Evolutionary conservation across 2,329 filamentous ascomycete genomes (phyloP).

Genomic region (Berkeleyomyces basicola): DNA sequence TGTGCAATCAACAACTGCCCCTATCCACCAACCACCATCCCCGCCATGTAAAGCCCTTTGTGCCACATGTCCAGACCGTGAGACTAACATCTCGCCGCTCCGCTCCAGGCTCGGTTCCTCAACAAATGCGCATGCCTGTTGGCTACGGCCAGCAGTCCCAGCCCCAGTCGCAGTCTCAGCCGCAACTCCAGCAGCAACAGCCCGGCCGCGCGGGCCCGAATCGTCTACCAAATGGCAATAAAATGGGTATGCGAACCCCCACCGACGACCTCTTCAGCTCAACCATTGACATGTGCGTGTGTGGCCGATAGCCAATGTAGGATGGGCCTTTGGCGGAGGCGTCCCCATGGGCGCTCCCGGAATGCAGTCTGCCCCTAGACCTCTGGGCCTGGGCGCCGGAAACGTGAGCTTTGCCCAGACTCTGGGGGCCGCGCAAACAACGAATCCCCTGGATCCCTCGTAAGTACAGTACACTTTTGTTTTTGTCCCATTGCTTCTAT

Average conservation of each 20-base stretch:
- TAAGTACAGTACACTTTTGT: conserved; percentile 25
- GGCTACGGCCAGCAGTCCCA: conserved; percentile 32
- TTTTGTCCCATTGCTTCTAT: neutral
- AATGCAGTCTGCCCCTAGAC: conserved; percentile 32
- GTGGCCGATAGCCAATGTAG: conserved; percentile 20
- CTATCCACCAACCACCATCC: neutral
- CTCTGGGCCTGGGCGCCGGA: conserved; percentile 33
- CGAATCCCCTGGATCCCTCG: conserved; percentile 47
- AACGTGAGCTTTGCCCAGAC: conserved; percentile 52
- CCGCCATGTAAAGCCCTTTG: neutral
- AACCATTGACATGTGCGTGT: neutral
- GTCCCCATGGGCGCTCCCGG: conserved; percentile 42
- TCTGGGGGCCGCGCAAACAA: conserved; percentile 43
- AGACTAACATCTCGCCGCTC: conserved; percentile 13
- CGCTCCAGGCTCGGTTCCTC: conserved; percentile 38
- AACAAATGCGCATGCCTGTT: conserved; percentile 43
- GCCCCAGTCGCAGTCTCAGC: neutral
- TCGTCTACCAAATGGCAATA: conserved; percentile 44
- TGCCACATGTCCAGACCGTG: neutral
- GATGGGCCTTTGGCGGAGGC: conserved; percentile 46
- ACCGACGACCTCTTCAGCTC: neutral
- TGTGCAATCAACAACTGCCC: no score
- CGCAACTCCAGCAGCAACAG: conserved; percentile 35
- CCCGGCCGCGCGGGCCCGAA: conserved; percentile 35
- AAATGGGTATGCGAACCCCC: conserved; percentile 34